Percentiles rank a stretch among this genome's conserved stretches.
phyloP scores from a whole-genome alignment of 768 basidiomycete species.

The Paxillus rubicundulus region DNA sequence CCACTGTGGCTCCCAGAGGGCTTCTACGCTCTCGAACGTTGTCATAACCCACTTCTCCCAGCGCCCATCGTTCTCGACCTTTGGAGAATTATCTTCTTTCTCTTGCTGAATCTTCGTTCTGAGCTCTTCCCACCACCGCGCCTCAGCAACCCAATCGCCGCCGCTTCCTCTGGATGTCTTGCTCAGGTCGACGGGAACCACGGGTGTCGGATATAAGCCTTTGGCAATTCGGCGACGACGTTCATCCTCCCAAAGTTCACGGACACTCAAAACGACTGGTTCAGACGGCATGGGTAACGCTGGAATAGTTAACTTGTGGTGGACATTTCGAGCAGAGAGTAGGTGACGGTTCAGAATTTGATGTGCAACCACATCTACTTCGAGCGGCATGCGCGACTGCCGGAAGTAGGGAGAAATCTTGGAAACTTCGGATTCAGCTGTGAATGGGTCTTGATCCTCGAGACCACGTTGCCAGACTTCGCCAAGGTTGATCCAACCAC shows the following conservation, averaged over 20 bases:
- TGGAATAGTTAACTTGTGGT: constrained; percentile 65
- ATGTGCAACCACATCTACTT: constrained; percentile 78
- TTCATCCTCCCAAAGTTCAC: constrained; percentile 97
- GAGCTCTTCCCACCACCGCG: constrained; percentile 74
- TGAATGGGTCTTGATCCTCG: constrained; percentile 22
- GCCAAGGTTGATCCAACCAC: constrained; percentile 80
- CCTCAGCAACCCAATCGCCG: constrained; percentile 69
- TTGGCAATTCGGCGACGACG: constrained; percentile 63
- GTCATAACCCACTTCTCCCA: constrained; percentile 85
- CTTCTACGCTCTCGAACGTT: constrained; percentile 86
- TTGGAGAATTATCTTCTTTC: constrained; percentile 26
- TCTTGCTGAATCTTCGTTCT: constrained; percentile 55
- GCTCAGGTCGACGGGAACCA: constrained; percentile 67
- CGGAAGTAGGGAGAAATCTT: constrained; percentile 57
- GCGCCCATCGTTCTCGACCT: constrained; percentile 22
- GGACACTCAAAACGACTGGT: constrained; percentile 82
- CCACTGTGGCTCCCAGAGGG: constrained; percentile 70
- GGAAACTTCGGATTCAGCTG: constrained; percentile 29
- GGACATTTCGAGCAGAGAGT: constrained; percentile 60
- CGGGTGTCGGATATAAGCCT: constrained; percentile 72
- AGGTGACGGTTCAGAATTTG: constrained; percentile 83
- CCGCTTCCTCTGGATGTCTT: constrained; percentile 56
- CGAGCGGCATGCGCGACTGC: constrained; percentile 69
- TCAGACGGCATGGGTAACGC: constrained; percentile 50
- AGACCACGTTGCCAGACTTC: constrained; percentile 59